Percentiles rank a stretch among this genome's conserved stretches.
Conservation (phyloP, 305 asterid species). For the Fraxinus albicans region DNA sequence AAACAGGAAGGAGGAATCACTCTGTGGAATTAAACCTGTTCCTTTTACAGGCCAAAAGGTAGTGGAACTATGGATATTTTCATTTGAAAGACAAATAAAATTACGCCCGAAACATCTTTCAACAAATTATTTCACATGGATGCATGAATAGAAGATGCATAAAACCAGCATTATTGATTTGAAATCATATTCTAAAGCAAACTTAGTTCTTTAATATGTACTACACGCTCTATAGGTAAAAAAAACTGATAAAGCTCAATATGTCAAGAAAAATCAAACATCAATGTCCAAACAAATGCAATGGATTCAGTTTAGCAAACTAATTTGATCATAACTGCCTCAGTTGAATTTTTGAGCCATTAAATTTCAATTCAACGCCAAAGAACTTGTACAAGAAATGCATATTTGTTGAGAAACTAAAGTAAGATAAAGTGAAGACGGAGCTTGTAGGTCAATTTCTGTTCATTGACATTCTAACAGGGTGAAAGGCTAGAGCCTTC, state of each 20-base stretch:
- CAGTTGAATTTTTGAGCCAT: neutral
- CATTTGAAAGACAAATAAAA: neutral
- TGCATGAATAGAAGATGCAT: neutral
- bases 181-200: neutral
- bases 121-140: neutral
- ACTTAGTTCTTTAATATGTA: neutral
- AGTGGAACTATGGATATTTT: neutral
- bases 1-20: slow-evolving; percentile 6
- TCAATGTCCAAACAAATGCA: neutral
- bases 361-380: neutral
- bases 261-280: neutral
- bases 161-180: neutral
- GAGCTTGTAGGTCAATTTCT: neutral
- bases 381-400: neutral
- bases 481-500: neutral
- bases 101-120: slow-evolving; percentile 12
- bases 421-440: neutral
- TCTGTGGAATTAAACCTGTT: neutral
- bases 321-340: neutral
- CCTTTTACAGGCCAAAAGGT: neutral
- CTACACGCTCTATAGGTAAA: neutral
- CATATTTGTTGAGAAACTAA: neutral
- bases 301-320: neutral
- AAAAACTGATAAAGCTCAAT: neutral
- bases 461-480: neutral